A percentile compares a stretch with the other conserved stretches of the same genome.
phyloP scores from a whole-genome alignment of 1,139 yeast genomes.

The Arxiozyma slooffiae region DNA sequence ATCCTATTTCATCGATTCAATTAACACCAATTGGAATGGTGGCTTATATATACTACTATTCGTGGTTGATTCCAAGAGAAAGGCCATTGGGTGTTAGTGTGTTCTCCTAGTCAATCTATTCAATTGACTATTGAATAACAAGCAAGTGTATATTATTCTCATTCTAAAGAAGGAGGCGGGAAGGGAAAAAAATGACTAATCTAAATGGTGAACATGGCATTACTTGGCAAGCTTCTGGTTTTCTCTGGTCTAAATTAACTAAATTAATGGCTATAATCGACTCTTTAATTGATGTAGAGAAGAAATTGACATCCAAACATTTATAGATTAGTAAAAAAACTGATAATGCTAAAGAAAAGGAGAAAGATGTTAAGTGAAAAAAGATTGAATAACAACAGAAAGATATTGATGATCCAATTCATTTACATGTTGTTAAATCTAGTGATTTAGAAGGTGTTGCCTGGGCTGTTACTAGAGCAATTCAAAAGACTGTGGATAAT shows the following conservation, averaged over 20 bases:
- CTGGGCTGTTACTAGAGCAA: conserved; percentile 72
- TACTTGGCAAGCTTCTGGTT: conserved; percentile 96
- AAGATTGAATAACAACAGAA: conserved; percentile 8
- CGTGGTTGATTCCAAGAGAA: conserved; percentile 58
- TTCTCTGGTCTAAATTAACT: conserved; percentile 81
- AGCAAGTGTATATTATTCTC: conserved; percentile 88
- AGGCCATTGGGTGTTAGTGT: conserved; percentile 80
- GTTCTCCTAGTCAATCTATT: conserved; percentile 76
- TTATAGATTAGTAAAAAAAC: conserved; percentile 82
- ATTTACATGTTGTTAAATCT: conserved; percentile 53
- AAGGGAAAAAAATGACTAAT: conserved; percentile 89
- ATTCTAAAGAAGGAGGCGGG: conserved; percentile 79
- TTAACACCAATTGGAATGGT: conserved; percentile 77
- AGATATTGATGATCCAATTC: conserved; percentile 36
- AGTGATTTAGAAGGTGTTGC: conserved; percentile 39
- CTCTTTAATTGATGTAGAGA: conserved; percentile 67
- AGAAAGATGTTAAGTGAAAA: conserved; percentile 1
- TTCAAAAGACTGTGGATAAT: conserved; percentile 80
- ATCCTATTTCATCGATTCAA: conserved; percentile 43
- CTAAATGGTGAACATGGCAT: conserved; percentile 63
- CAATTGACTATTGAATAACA: conserved; percentile 69
- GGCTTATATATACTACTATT: conserved; percentile 78
- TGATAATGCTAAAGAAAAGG: conserved; percentile 66
- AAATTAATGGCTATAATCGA: conserved; percentile 80
- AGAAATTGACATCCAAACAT: conserved; percentile 72